These are phyloP conservation scores for Eleusine coracana DNA, from an alignment of 176 grass and related monocot genomes.

Conservation along the genomic window DNA sequence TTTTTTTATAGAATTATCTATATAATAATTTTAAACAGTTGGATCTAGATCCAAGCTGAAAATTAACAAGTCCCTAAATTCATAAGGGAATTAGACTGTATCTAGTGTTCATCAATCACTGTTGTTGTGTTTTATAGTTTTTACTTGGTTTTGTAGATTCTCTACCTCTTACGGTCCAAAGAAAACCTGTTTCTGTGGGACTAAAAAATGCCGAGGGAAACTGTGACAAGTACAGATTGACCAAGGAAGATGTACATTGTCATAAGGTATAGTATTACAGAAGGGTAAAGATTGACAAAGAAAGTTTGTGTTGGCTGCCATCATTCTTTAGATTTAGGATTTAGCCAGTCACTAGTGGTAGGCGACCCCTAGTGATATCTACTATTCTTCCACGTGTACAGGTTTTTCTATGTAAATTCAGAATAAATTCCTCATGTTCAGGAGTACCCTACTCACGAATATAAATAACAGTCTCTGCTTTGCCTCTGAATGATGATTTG, in stretches of 20 bases:
- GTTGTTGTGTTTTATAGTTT: slow-evolving; percentile 9
- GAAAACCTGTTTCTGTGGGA: slow-evolving; percentile 37
- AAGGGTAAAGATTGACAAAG: background rate
- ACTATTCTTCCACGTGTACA: slow-evolving; percentile 30
- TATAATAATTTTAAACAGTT: too few relatives aligned
- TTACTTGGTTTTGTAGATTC: slow-evolving; percentile 36
- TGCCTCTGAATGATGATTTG: background rate
- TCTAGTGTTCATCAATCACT: background rate
- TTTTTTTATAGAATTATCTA: too few relatives aligned
- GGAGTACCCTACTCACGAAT: background rate
- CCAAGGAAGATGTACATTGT: background rate
- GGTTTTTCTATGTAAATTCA: slow-evolving; percentile 24
- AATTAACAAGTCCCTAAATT: too few relatives aligned
- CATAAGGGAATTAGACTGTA: background rate
- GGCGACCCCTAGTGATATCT: background rate
- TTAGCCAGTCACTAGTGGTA: background rate
- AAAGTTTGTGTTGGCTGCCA: background rate
- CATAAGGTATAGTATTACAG: slow-evolving; percentile 15
- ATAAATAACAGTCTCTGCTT: background rate
- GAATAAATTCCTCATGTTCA: background rate
- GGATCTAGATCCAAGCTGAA: too few relatives aligned
- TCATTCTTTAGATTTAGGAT: slow-evolving; percentile 1
- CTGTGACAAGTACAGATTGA: slow-evolving; percentile 37
- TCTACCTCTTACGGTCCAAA: slow-evolving; percentile 34
- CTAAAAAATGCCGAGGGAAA: slow-evolving; percentile 43